Percentiles rank a stretch among this genome's conserved stretches.
These are phyloP conservation scores for Sarcocystis neurona DNA, from an alignment of 169 alveolate genomes.

Conservation along the genomic window DNA sequence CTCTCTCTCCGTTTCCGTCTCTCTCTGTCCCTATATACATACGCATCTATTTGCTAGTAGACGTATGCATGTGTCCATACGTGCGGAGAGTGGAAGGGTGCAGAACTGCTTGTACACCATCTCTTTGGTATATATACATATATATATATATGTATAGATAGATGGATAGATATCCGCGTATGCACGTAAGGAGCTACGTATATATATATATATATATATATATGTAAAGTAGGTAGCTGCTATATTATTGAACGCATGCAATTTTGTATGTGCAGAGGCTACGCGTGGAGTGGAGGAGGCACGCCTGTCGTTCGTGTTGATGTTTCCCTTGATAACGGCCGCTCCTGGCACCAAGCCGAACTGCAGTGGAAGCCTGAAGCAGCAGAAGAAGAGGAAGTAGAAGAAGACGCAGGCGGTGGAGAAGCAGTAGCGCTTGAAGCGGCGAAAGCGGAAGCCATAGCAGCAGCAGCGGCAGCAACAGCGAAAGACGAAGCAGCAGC, in stretches of 20 bases:
- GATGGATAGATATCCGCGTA: background rate
- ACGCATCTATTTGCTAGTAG: background rate
- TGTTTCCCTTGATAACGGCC: constrained; percentile 73
- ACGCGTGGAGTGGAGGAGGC: constrained; percentile 72
- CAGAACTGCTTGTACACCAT: too few relatives aligned
- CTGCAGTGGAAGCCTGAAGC: constrained; percentile 43
- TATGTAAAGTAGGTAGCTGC: background rate
- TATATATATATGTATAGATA: background rate
- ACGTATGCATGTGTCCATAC: too few relatives aligned
- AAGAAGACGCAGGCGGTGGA: constrained; percentile 44
- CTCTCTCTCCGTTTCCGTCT: background rate
- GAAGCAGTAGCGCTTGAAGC: background rate
- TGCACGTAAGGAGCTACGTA: background rate
- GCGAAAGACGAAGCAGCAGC: constrained; percentile 50
- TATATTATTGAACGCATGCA: background rate
- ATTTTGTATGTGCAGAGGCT: constrained; percentile 51
- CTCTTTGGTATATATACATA: background rate
- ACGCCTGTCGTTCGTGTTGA: constrained; percentile 67
- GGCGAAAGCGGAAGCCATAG: background rate
- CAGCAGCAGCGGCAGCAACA: background rate
- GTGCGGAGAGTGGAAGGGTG: too few relatives aligned
- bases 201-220: background rate
- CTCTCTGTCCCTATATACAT: background rate
- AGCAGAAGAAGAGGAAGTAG: background rate
- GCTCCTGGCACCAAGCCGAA: constrained; percentile 70